phyloP scores from a whole-genome alignment of 176 grass and related monocot genomes.

The Zea luxurians region DNA sequence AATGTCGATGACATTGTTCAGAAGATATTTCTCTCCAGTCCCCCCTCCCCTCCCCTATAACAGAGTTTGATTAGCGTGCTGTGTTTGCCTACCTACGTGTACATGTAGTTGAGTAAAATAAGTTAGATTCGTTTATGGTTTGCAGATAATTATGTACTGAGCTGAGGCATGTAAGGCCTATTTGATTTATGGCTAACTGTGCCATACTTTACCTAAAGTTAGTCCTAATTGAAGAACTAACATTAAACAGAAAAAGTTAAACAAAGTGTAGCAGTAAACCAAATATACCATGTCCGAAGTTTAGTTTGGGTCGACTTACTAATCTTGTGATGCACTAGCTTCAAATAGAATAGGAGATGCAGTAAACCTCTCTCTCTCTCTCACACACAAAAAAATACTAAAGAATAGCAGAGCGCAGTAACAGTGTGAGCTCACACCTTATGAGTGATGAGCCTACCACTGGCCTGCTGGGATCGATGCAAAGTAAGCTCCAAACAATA shows the following conservation, averaged over 20 bases:
- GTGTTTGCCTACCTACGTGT: no score
- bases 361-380: neutral
- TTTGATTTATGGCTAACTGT: no score
- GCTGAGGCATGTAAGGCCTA: neutral
- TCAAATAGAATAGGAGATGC: neutral
- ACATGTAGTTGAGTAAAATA: neutral
- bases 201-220: no score
- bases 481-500: neutral
- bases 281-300: no score
- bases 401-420: constrained; percentile 1
- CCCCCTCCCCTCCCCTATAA: neutral
- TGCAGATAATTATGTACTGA: neutral
- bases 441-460: constrained; percentile 1
- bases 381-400: neutral
- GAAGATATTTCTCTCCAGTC: neutral
- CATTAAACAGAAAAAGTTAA: no score
- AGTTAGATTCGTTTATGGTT: neutral
- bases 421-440: neutral
- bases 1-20: neutral
- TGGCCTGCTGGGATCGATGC: neutral
- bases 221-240: no score
- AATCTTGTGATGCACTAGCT: neutral
- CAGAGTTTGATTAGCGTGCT: neutral
- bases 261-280: no score
- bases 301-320: neutral